Conservation (phyloP, 148 eudicot genomes). For the Camellia lanceoleosa region DNA sequence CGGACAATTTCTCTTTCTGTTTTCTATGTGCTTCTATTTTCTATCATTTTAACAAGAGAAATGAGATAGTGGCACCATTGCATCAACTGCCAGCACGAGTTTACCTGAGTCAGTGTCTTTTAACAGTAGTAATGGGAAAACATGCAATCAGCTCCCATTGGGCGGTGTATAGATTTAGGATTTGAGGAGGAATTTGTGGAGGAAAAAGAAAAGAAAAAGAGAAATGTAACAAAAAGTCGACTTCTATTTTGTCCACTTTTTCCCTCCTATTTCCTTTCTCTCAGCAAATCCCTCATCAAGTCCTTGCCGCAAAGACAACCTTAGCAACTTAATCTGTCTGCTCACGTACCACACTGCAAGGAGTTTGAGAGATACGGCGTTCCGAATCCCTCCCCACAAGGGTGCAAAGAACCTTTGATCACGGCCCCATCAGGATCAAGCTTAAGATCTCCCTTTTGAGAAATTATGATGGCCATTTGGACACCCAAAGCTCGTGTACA, state of each 20-base stretch:
- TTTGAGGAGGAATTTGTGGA: no score
- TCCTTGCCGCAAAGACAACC: no score
- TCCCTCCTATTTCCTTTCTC: no score
- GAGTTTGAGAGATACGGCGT: background rate
- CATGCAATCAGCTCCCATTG: no score
- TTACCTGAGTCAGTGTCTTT: background rate
- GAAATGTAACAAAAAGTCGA: no score
- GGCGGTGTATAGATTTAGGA: no score
- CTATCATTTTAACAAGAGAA: background rate
- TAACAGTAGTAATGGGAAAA: background rate
- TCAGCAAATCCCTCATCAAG: no score
- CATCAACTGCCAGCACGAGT: background rate
- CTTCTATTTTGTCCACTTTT: no score
- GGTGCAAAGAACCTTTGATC: background rate
- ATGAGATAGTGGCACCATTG: background rate
- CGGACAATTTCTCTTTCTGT: background rate
- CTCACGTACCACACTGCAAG: background rate
- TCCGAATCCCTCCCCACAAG: background rate
- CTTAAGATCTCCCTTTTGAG: background rate
- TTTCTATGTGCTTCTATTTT: background rate
- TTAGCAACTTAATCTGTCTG: background rate
- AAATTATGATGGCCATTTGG: background rate
- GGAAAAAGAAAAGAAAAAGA: no score
- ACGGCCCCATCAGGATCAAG: background rate
- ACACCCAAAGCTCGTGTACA: background rate